A percentile compares a stretch with the other conserved stretches of the same genome.
phyloP scores from a whole-genome alignment of 2,329 filamentous ascomycete genomes.

The Incumbomyces delicatus region DNA sequence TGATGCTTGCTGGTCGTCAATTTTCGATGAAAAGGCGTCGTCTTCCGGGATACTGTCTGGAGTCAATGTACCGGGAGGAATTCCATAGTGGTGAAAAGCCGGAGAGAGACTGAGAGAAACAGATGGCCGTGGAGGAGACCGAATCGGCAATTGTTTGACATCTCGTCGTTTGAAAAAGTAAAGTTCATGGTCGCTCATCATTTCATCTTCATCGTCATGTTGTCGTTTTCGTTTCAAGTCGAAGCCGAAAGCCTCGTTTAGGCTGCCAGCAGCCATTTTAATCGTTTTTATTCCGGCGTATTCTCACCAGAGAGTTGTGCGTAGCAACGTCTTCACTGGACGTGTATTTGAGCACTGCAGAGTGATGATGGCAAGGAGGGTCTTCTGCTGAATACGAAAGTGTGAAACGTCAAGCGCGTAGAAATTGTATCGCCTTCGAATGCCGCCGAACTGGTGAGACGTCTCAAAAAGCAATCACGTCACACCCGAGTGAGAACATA shows the following conservation, averaged over 20 bases:
- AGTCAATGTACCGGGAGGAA: constrained; percentile 18
- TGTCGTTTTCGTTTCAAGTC: constrained; percentile 5
- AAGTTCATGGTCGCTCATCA: not conserved
- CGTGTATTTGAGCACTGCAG: too few species aligned
- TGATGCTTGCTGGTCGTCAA: not conserved
- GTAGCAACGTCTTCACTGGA: too few species aligned
- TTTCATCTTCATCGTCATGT: constrained; percentile 1
- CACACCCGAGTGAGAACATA: not conserved
- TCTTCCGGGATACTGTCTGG: constrained; percentile 20
- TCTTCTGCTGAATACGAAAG: not conserved
- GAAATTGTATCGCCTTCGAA: not conserved
- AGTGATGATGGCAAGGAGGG: too few species aligned
- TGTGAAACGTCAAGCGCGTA: constrained; percentile 4
- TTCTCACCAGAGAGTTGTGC: not conserved
- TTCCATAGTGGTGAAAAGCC: constrained; percentile 11
- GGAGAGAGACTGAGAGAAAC: constrained; percentile 11
- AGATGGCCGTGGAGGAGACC: constrained; percentile 13
- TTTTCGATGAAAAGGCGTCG: constrained; percentile 9
- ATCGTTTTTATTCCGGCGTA: not conserved
- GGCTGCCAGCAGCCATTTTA: constrained; percentile 5
- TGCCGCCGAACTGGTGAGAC: not conserved
- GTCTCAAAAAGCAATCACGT: constrained; percentile 5
- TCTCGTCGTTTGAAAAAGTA: constrained; percentile 1
- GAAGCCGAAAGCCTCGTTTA: not conserved
- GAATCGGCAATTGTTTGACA: constrained; percentile 11